phyloP scores from a whole-genome alignment of 257 asterid species.

The Buddleja alternifolia region DNA sequence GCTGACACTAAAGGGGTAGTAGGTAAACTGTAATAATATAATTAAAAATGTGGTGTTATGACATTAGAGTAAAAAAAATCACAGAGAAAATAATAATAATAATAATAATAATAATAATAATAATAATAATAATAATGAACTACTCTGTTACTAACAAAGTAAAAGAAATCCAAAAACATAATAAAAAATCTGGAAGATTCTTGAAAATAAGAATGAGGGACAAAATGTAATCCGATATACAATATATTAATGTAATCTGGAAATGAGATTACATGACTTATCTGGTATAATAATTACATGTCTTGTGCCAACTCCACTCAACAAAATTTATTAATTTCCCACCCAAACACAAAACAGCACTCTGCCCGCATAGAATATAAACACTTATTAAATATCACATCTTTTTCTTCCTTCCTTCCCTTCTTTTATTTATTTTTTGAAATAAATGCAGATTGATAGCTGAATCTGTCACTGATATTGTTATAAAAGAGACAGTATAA shows the following conservation, averaged over 20 bases:
- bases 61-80: neutral
- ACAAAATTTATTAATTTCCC: conserved; percentile 26
- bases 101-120: too few relatives aligned
- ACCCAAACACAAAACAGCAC: conserved; percentile 28
- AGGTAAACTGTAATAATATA: too few relatives aligned
- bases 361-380: conserved; percentile 17
- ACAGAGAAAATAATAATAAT: too few relatives aligned
- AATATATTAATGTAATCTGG: conserved; percentile 21
- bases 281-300: conserved; percentile 10
- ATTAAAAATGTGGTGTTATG: too few relatives aligned
- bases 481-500: neutral
- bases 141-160: too few relatives aligned
- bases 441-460: conserved; percentile 18
- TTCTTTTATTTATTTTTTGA: neutral
- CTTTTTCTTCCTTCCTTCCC: conserved; percentile 37
- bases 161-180: too few relatives aligned
- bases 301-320: conserved; percentile 30
- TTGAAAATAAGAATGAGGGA: neutral
- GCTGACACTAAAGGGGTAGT: too few relatives aligned
- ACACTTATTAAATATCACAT: conserved; percentile 29
- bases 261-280: conserved; percentile 21
- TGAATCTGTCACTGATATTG: neutral
- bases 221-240: neutral
- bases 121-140: too few relatives aligned
- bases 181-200: neutral